phyloP scores from a whole-genome alignment of 2,329 filamentous ascomycete genomes.

The Rutstroemia sp. region DNA sequence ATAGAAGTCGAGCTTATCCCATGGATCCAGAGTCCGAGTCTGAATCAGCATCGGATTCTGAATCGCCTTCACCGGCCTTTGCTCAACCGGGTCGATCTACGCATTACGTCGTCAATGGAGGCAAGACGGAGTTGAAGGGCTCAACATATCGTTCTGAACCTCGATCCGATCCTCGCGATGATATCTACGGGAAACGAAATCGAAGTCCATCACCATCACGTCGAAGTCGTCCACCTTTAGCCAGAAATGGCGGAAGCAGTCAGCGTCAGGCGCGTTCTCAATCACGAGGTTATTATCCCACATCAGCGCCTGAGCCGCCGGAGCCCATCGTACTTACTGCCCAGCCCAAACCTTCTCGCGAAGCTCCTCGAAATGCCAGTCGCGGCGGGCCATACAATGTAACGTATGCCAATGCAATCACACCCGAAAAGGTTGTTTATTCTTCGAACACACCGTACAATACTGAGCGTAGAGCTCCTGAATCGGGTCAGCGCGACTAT shows the following conservation, averaged over 20 bases:
- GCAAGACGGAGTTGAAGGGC: conserved; percentile 11
- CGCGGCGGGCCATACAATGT: conserved; percentile 1
- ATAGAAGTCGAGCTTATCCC: conserved; percentile 15
- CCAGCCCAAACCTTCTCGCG: conserved; percentile 15
- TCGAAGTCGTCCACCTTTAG: conserved; percentile 13
- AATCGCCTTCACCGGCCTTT: conserved; percentile 5
- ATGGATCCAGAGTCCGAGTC: conserved; percentile 1
- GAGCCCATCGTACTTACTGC: conserved; percentile 14
- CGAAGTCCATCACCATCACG: conserved; percentile 21
- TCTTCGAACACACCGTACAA: neutral
- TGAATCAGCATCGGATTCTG: conserved; percentile 2
- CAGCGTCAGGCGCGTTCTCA: conserved; percentile 12
- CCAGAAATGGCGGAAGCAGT: conserved; percentile 5
- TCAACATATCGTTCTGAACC: conserved; percentile 13
- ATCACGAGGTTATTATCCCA: conserved; percentile 14
- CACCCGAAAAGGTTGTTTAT: neutral
- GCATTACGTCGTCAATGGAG: conserved; percentile 15
- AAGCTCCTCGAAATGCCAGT: conserved; percentile 10
- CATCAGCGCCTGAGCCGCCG: conserved; percentile 13
- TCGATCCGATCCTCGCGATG: conserved; percentile 7
- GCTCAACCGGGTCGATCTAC: conserved; percentile 2
- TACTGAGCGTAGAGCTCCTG: neutral
- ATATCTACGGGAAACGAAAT: conserved; percentile 15
- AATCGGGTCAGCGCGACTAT: conserved; percentile 4
- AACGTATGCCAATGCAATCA: neutral